These are phyloP conservation scores for Eutrema japonicum DNA, from an alignment of 345 rosid species.

Conservation along the genomic window DNA sequence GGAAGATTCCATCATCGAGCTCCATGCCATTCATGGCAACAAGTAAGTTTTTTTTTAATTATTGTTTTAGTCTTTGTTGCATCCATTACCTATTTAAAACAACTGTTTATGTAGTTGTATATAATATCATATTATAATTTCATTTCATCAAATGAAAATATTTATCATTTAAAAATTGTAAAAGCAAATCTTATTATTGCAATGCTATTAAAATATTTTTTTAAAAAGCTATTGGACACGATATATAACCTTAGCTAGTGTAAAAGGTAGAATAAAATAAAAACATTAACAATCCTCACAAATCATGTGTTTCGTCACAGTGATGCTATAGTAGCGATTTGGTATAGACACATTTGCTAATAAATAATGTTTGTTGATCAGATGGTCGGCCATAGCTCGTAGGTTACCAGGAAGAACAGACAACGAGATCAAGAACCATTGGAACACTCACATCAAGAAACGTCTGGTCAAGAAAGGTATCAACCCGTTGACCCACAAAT, in stretches of 20 bases:
- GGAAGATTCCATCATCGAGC: slow-evolving; percentile 46
- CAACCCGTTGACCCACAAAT: slow-evolving; percentile 55
- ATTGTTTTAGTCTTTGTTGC: background rate
- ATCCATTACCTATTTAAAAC: background rate
- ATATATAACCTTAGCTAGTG: background rate
- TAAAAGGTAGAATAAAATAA: background rate
- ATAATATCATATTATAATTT: background rate
- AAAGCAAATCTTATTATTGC: background rate
- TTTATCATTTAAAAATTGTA: background rate
- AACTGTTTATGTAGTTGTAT: background rate
- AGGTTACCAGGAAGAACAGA: slow-evolving; percentile 58
- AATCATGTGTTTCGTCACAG: slow-evolving; percentile 6
- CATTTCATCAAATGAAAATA: background rate
- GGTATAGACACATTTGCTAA: slow-evolving; percentile 14
- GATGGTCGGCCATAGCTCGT: slow-evolving; percentile 69
- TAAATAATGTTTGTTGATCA: slow-evolving; percentile 29
- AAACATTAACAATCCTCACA: background rate
- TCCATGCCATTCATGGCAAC: slow-evolving; percentile 53
- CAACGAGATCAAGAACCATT: slow-evolving; percentile 63
- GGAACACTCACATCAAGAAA: slow-evolving; percentile 64
- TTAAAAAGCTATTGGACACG: no score
- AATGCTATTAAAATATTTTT: background rate
- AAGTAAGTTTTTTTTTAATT: slow-evolving; percentile 32
- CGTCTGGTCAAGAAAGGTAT: slow-evolving; percentile 50
- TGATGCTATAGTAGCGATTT: background rate